phyloP scores from a whole-genome alignment of 345 rosid genomes.

The Turritis glabra region DNA sequence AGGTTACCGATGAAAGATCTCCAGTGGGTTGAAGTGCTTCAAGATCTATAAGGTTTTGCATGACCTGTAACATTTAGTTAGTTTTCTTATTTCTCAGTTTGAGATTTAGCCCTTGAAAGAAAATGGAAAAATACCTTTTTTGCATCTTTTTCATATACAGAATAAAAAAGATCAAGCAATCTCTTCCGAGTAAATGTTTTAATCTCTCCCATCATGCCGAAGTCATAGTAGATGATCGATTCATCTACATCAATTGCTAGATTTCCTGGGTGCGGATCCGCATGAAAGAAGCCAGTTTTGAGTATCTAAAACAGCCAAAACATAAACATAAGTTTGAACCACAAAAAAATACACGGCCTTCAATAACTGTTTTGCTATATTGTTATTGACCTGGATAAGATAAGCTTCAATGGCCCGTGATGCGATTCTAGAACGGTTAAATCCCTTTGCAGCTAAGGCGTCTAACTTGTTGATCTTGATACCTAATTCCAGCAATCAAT shows the following conservation, averaged over 20 bases:
- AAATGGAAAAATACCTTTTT: constrained; percentile 67
- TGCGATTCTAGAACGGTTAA: constrained; percentile 69
- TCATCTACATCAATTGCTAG: constrained; percentile 88
- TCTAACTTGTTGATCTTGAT: constrained; percentile 71
- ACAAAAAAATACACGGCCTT: neutral
- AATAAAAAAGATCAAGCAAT: constrained; percentile 85
- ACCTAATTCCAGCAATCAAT: constrained; percentile 48
- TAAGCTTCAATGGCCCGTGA: constrained; percentile 88
- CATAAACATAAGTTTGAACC: constrained; percentile 26
- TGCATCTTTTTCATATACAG: constrained; percentile 93
- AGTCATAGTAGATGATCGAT: constrained; percentile 86
- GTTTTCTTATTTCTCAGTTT: constrained; percentile 29
- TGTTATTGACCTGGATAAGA: constrained; percentile 76
- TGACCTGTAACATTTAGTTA: constrained; percentile 62
- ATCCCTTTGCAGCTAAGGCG: constrained; percentile 61
- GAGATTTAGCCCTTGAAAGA: constrained; percentile 1
- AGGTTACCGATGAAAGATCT: constrained; percentile 78
- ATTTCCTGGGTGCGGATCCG: constrained; percentile 99
- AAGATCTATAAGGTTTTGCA: constrained; percentile 75
- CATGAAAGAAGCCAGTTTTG: constrained; percentile 95
- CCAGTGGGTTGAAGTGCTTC: constrained; percentile 96
- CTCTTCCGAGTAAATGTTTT: constrained; percentile 85
- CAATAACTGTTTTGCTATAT: neutral
- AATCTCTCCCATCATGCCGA: constrained; percentile 99
- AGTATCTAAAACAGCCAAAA: constrained; percentile 56